These are phyloP conservation scores for Alternaria gansuensis DNA, from an alignment of 2,329 filamentous ascomycete genomes.

Conservation along the genomic window DNA sequence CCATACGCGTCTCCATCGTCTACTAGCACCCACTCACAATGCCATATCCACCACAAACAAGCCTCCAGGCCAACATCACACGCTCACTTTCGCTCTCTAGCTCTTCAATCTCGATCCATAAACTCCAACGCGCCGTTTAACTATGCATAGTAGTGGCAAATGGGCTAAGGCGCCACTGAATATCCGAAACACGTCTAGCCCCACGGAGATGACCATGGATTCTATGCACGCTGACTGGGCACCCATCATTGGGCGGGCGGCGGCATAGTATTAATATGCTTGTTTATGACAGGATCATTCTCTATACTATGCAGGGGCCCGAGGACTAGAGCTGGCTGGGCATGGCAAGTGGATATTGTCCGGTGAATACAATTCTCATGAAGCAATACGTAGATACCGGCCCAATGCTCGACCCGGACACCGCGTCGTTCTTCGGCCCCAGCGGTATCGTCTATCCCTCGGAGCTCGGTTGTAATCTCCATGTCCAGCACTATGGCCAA, in stretches of 20 bases:
- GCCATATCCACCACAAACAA: constrained; percentile 4
- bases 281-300: constrained; percentile 10
- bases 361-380: constrained; percentile 6
- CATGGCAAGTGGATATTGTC: neutral
- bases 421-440: constrained; percentile 30
- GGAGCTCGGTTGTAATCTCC: constrained; percentile 14
- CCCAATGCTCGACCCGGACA: constrained; percentile 32
- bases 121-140: neutral
- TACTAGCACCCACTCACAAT: constrained; percentile 3
- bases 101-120: neutral
- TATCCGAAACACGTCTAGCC: constrained; percentile 12
- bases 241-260: constrained; percentile 3
- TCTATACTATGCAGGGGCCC: constrained; percentile 2
- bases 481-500: constrained; percentile 10
- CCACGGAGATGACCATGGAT: constrained; percentile 1
- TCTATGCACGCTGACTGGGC: constrained; percentile 10
- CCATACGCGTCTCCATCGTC: constrained; percentile 5
- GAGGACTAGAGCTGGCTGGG: constrained; percentile 4
- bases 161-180: constrained; percentile 2
- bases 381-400: constrained; percentile 26
- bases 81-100: neutral
- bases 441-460: constrained; percentile 31
- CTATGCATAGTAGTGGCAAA: neutral
- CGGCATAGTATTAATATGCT: constrained; percentile 7
- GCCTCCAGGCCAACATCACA: neutral